These are phyloP conservation scores for Blastomyces parvus DNA, from an alignment of 2,329 filamentous ascomycete genomes.

Conservation along the genomic window DNA sequence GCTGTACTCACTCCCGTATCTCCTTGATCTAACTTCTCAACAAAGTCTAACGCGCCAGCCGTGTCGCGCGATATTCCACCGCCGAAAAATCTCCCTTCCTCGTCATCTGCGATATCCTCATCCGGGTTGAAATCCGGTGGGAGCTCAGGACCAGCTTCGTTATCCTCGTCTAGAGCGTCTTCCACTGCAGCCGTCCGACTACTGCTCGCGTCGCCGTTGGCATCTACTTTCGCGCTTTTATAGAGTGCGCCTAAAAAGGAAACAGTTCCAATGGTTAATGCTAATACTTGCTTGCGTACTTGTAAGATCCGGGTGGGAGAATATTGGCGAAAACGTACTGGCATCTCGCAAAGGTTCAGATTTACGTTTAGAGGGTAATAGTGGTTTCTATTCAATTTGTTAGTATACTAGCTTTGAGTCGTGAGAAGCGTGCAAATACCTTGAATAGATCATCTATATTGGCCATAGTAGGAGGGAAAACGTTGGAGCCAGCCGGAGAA, in stretches of 20 bases:
- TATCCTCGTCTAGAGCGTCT: slow-evolving; percentile 40
- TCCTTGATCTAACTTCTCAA: slow-evolving; percentile 58
- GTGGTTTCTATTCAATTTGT: slow-evolving; percentile 37
- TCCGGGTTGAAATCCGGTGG: slow-evolving; percentile 50
- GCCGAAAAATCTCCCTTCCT: slow-evolving; percentile 92
- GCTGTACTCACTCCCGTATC: slow-evolving; percentile 34
- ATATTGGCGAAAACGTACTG: slow-evolving; percentile 26
- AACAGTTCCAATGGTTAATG: not conserved
- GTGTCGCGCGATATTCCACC: slow-evolving; percentile 77
- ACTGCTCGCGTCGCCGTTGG: slow-evolving; percentile 42
- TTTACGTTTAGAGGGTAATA: slow-evolving; percentile 48
- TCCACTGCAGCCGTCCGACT: slow-evolving; percentile 39
- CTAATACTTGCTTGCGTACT: not conserved
- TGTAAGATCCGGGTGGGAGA: not conserved
- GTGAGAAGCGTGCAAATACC: slow-evolving; percentile 20
- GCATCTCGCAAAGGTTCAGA: slow-evolving; percentile 47
- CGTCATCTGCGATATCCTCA: slow-evolving; percentile 59
- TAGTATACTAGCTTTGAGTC: slow-evolving; percentile 13
- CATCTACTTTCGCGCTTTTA: slow-evolving; percentile 49
- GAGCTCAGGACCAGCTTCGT: slow-evolving; percentile 45
- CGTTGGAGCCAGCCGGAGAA: not conserved
- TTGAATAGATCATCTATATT: slow-evolving; percentile 56
- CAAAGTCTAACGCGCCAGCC: slow-evolving; percentile 74
- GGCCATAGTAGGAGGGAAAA: slow-evolving; percentile 37
- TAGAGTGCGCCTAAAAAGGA: slow-evolving; percentile 42